Evolutionary conservation across 805 yeast species (phyloP), one percentile per base, ranked within the genome.

Genomic region (Cyberlindnera mycetangii): DNA sequence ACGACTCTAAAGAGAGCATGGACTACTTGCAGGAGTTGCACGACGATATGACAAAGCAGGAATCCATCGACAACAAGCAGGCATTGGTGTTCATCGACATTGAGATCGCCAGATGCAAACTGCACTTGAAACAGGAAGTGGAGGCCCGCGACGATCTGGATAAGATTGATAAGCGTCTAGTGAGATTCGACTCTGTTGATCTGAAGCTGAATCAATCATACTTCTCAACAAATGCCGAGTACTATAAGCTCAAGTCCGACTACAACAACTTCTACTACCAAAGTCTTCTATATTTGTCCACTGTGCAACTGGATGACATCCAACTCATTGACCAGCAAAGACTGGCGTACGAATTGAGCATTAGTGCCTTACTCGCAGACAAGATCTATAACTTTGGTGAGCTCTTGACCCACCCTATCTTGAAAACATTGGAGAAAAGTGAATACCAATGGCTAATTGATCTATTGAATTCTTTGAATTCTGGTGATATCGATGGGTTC

Each of bases 341-440:
- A 44, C 64, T 82, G 41, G 86, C 88, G 2, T 80, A 81, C 57
- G 95, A 92, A 53, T 76, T 92, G 54, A 76, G 92, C 48, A 73
- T 89, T 37, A 82, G 96, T 25, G 98, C 97, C 0, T 70, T 93
- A 48, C 73, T 92, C 55, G 98, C 97, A 39, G 96, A 89, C 60
- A 82, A 79, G 58, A 87, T 92, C 55, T 93, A 89, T 72, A 93
- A 92, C 69, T 93, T 93, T 66, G 98, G 98, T 41, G 99, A 93
- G 68, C 76, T 93, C 51, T 75, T 93, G 49, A 80, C 89, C 63
- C 98, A 92, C 66, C 96, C 93, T 35, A 81, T 92, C 37, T 76
- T 89, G 64, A 61, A 69, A 33, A 65, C 71, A 32, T 73, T 85
- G 33, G 52, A 62, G 17, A 68, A 68, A 21, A 72, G 69, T 41